Conservation (phyloP, 495 filamentous ascomycete species). For the Penicillium malachiteum region DNA sequence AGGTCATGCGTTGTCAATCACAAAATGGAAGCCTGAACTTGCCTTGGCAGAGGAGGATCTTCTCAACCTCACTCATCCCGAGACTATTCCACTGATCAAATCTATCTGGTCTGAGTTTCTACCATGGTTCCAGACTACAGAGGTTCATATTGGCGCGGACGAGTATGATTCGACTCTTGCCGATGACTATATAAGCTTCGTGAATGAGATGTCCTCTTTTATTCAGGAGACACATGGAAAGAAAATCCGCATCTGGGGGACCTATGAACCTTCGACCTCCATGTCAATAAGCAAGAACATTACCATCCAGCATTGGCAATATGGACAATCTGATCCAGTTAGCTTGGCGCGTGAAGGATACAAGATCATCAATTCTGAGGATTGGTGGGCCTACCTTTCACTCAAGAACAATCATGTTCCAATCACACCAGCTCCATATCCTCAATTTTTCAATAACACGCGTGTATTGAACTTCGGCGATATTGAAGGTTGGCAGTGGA, state of each 20-base stretch:
- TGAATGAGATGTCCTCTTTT: constrained; percentile 52
- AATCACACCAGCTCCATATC: constrained; percentile 53
- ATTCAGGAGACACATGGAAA: constrained; percentile 44
- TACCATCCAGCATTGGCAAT: constrained; percentile 58
- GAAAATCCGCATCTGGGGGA: constrained; percentile 54
- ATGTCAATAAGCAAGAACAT: constrained; percentile 40
- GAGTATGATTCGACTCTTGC: constrained; percentile 52
- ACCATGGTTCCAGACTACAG: constrained; percentile 56
- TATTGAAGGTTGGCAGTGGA: constrained; percentile 48
- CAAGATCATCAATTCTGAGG: constrained; percentile 52
- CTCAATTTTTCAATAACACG: constrained; percentile 51
- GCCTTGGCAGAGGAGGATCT: constrained; percentile 50
- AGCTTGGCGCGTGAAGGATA: constrained; percentile 40
- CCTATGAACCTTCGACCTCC: constrained; percentile 44
- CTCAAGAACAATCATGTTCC: constrained; percentile 56
- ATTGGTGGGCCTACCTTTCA: constrained; percentile 58
- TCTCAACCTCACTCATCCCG: constrained; percentile 54
- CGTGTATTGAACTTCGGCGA: constrained; percentile 49
- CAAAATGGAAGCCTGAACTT: constrained; percentile 57
- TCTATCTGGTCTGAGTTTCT: constrained; percentile 55
- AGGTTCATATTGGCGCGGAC: constrained; percentile 58
- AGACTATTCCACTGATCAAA: constrained; percentile 52
- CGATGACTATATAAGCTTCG: constrained; percentile 54
- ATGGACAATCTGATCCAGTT: constrained; percentile 54
- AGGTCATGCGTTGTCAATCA: constrained; percentile 52